Conservation (phyloP, 108 stramenopile species). For the Nitzschia palea region DNA sequence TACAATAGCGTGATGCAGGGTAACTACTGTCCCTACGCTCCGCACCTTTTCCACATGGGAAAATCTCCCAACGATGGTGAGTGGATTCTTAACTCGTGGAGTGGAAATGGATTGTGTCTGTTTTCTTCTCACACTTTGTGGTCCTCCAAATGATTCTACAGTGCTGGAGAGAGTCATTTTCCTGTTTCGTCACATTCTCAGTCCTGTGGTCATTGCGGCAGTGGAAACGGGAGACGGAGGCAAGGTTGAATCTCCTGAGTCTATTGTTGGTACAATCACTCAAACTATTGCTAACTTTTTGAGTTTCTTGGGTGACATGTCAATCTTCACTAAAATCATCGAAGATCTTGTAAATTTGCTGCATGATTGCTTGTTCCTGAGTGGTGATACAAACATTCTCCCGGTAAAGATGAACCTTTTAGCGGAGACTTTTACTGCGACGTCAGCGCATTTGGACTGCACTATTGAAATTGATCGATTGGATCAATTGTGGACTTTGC, state of each 20-base stretch:
- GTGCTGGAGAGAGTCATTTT: not conserved
- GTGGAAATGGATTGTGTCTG: not conserved
- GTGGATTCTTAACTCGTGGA: not conserved
- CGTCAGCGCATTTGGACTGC: not conserved
- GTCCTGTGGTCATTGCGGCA: conserved; percentile 1
- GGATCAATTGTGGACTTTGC: conserved; percentile 19
- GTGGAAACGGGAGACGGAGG: not conserved
- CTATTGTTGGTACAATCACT: not conserved
- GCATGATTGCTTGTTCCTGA: not conserved
- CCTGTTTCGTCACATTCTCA: conserved; percentile 10
- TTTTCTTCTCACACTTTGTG: not conserved
- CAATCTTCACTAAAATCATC: not conserved
- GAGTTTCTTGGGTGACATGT: not conserved
- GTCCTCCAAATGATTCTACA: not conserved
- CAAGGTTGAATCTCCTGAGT: too few relatives aligned
- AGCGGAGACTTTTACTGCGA: not conserved
- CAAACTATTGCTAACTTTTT: conserved; percentile 21
- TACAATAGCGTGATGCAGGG: conserved; percentile 59
- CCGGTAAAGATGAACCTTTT: not conserved
- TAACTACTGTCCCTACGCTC: conserved; percentile 70
- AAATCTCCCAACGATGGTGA: conserved; percentile 22
- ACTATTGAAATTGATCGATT: conserved; percentile 6
- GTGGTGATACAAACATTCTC: conserved; percentile 1
- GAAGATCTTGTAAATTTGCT: conserved; percentile 10
- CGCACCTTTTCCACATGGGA: conserved; percentile 38